phyloP scores from a whole-genome alignment of 208 protist species.

The Crithidia expoeki region DNA sequence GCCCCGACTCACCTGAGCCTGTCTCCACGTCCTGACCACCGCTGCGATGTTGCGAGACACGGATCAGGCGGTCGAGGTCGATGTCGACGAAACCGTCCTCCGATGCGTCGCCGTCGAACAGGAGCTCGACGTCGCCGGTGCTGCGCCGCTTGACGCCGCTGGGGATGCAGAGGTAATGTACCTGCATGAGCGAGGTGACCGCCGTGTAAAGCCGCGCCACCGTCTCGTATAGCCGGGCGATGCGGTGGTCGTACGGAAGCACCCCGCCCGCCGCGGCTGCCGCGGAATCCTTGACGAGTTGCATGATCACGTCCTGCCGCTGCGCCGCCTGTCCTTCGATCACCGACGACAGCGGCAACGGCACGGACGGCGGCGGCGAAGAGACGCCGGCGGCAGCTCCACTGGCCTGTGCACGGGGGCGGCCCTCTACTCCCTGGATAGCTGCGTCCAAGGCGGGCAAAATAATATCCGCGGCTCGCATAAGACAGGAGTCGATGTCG shows the following conservation, averaged over 20 bases:
- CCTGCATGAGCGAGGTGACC: constrained; percentile 66
- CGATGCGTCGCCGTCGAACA: constrained; percentile 59
- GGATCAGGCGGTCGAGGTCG: constrained; percentile 59
- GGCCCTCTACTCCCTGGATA: constrained; percentile 30
- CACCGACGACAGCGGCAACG: not conserved
- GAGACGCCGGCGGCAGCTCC: not conserved
- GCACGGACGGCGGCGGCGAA: not conserved
- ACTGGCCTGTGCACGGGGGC: not conserved
- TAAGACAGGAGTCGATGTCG: constrained; percentile 81
- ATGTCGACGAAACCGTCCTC: constrained; percentile 70
- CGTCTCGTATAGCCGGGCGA: constrained; percentile 73
- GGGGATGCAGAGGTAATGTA: constrained; percentile 83
- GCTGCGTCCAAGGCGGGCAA: constrained; percentile 71
- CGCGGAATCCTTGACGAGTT: constrained; percentile 39
- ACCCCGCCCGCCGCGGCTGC: constrained; percentile 20
- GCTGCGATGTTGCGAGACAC: constrained; percentile 32
- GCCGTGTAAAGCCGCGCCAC: constrained; percentile 65
- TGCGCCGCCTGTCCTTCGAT: constrained; percentile 7
- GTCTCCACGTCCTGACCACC: not conserved
- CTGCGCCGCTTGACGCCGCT: constrained; percentile 33
- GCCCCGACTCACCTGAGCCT: not conserved
- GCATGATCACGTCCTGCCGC: constrained; percentile 36
- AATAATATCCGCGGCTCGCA: constrained; percentile 75
- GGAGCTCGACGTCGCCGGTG: constrained; percentile 53
- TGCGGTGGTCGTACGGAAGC: constrained; percentile 69